A percentile compares a stretch with the other conserved stretches of the same genome.
Conservation (phyloP, 768 basidiomycete species). For the Hemileccinum impolitum region DNA sequence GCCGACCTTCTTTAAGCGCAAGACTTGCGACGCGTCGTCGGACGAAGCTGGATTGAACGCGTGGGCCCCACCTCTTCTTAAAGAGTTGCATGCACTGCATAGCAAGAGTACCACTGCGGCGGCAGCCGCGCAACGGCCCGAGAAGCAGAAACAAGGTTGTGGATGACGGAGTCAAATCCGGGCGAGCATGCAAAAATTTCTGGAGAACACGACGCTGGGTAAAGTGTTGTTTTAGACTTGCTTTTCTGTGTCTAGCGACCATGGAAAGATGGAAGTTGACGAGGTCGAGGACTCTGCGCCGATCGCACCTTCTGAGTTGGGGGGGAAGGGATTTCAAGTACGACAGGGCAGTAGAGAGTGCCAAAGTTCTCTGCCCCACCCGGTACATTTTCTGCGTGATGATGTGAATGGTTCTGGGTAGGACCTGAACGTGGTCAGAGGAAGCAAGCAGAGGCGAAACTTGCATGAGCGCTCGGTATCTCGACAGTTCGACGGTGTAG, state of each 20-base stretch:
- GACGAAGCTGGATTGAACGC: slow-evolving; percentile 54
- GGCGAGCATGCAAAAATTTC: slow-evolving; percentile 44
- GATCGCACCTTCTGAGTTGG: slow-evolving; percentile 34
- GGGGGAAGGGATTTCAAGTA: slow-evolving; percentile 52
- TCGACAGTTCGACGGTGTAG: slow-evolving; percentile 17
- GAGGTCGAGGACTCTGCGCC: slow-evolving; percentile 44
- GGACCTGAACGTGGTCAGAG: slow-evolving; percentile 32
- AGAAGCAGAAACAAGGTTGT: slow-evolving; percentile 60
- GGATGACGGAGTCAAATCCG: slow-evolving; percentile 51
- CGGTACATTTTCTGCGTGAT: slow-evolving; percentile 48
- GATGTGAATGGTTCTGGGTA: slow-evolving; percentile 42
- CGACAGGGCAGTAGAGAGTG: slow-evolving; percentile 42
- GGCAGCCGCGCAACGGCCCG: slow-evolving; percentile 44
- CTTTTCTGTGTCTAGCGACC: slow-evolving; percentile 27
- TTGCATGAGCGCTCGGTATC: slow-evolving; percentile 40
- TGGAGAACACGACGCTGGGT: slow-evolving; percentile 42
- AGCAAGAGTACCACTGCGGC: slow-evolving; percentile 55
- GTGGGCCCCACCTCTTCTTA: slow-evolving; percentile 51
- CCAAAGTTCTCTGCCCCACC: slow-evolving; percentile 35
- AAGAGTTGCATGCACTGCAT: slow-evolving; percentile 43
- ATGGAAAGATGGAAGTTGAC: slow-evolving; percentile 46
- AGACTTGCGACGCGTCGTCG: slow-evolving; percentile 54
- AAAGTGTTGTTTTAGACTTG: slow-evolving; percentile 43
- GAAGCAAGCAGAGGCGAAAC: slow-evolving; percentile 38
- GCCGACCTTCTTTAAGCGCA: slow-evolving; percentile 63